Conservation (phyloP, 2,329 filamentous ascomycete genomes). For the Ophiosphaerella herpotricha region DNA sequence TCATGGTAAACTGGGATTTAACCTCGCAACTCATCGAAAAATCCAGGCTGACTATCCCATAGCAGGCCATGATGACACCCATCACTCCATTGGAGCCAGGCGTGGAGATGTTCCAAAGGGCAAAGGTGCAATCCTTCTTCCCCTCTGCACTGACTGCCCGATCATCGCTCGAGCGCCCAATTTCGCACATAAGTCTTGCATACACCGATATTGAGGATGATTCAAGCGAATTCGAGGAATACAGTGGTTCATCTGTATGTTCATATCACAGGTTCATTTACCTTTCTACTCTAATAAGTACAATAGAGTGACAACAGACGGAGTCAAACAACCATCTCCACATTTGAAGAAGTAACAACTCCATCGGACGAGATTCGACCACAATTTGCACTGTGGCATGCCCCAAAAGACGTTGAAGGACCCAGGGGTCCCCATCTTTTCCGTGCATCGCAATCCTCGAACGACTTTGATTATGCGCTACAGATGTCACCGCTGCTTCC, state of each 20-base stretch:
- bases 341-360: conserved; percentile 81
- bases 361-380: conserved; percentile 66
- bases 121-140: conserved; percentile 63
- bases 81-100: conserved; percentile 50
- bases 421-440: conserved; percentile 88
- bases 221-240: conserved; percentile 51
- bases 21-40: conserved; percentile 9
- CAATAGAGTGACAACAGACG: conserved; percentile 62
- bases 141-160: conserved; percentile 46
- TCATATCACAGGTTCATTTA: conserved; percentile 1
- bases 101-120: conserved; percentile 56
- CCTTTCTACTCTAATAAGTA: conserved; percentile 23
- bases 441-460: conserved; percentile 67
- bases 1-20: conserved; percentile 41
- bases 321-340: conserved; percentile 85
- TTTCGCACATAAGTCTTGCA: conserved; percentile 76
- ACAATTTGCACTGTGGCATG: conserved; percentile 63
- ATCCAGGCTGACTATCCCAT: conserved; percentile 22
- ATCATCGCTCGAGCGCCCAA: conserved; percentile 59
- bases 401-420: conserved; percentile 72
- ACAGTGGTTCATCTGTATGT: conserved; percentile 69
- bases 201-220: conserved; percentile 75
- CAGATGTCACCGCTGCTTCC: conserved; percentile 76
- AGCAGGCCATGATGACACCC: conserved; percentile 52
- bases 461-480: conserved; percentile 60